Conservation (phyloP, 2,329 filamentous ascomycete species). For the Zymoseptoria brevis region DNA sequence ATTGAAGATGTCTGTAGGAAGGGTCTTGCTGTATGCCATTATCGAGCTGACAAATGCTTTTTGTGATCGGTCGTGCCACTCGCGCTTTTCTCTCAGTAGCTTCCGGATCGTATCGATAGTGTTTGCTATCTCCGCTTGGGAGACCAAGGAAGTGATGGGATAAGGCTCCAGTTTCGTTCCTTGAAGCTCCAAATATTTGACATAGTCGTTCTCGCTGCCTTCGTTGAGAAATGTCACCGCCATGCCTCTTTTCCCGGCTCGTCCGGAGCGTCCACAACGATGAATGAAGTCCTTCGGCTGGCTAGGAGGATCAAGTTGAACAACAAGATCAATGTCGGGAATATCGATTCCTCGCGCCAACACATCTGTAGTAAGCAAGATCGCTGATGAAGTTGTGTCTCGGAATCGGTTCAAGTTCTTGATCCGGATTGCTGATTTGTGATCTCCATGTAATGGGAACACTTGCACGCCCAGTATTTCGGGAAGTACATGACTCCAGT, state of each 20-base stretch:
- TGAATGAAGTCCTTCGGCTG: slow-evolving; percentile 80
- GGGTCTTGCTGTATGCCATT: slow-evolving; percentile 82
- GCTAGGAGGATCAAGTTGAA: slow-evolving; percentile 77
- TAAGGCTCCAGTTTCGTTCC: slow-evolving; percentile 27
- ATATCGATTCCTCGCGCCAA: slow-evolving; percentile 87
- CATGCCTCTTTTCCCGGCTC: slow-evolving; percentile 63
- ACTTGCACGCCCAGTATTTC: slow-evolving; percentile 61
- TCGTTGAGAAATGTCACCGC: slow-evolving; percentile 80
- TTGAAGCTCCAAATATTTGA: slow-evolving; percentile 61
- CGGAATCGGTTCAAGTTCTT: slow-evolving; percentile 81
- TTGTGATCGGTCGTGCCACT: slow-evolving; percentile 78
- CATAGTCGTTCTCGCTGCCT: slow-evolving; percentile 81
- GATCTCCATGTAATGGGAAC: slow-evolving; percentile 84
- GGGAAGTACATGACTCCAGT: slow-evolving; percentile 76
- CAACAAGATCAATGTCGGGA: slow-evolving; percentile 80
- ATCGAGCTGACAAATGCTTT: slow-evolving; percentile 91
- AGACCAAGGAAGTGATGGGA: slow-evolving; percentile 41
- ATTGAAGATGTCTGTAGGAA: slow-evolving; percentile 85
- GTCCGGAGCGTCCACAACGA: slow-evolving; percentile 55
- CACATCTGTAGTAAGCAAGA: slow-evolving; percentile 88
- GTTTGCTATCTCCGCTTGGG: slow-evolving; percentile 50
- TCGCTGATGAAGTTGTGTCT: slow-evolving; percentile 62
- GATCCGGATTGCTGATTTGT: slow-evolving; percentile 75
- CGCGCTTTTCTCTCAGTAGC: slow-evolving; percentile 52
- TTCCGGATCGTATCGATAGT: slow-evolving; percentile 55